phyloP scores from a whole-genome alignment of 768 basidiomycete species.

The Phaeotremella skinneri region DNA sequence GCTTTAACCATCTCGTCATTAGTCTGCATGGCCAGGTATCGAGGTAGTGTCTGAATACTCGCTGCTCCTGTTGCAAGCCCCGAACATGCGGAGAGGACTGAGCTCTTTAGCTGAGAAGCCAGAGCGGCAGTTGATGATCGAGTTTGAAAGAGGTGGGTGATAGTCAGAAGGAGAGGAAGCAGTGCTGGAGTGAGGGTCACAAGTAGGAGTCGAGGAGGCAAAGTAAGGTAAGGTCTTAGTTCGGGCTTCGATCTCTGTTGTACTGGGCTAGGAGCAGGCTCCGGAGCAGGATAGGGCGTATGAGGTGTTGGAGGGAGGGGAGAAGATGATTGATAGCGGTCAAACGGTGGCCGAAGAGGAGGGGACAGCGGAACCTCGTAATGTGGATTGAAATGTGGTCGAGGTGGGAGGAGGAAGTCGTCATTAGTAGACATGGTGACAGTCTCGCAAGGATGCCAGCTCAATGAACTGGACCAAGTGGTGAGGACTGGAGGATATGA shows the following conservation, averaged over 20 bases:
- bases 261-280: not conserved
- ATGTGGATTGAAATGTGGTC: slow-evolving; percentile 24
- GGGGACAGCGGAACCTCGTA: slow-evolving; percentile 42
- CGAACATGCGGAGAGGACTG: slow-evolving; percentile 77
- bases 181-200: slow-evolving; percentile 90
- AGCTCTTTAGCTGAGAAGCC: slow-evolving; percentile 66
- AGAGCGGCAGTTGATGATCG: slow-evolving; percentile 66
- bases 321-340: slow-evolving; percentile 35
- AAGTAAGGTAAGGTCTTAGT: slow-evolving; percentile 78
- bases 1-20: slow-evolving; percentile 75
- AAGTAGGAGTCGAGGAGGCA: slow-evolving; percentile 77
- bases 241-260: slow-evolving; percentile 14
- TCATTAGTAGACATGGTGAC: not conserved
- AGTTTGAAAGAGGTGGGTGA: slow-evolving; percentile 75
- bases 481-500: too few species aligned
- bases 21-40: slow-evolving; percentile 80
- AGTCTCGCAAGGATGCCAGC: too few species aligned
- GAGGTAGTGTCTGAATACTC: slow-evolving; percentile 77
- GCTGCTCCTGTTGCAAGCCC: slow-evolving; percentile 82
- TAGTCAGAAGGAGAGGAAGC: slow-evolving; percentile 80
- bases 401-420: slow-evolving; percentile 24
- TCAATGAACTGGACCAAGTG: too few species aligned
- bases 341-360: slow-evolving; percentile 38
- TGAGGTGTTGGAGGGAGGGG: slow-evolving; percentile 37
- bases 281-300: slow-evolving; percentile 27